A percentile compares a stretch with the other conserved stretches of the same genome.
These are phyloP conservation scores for Phytophthora capsici DNA, from an alignment of 352 stramenopile species.

Conservation along the genomic window DNA sequence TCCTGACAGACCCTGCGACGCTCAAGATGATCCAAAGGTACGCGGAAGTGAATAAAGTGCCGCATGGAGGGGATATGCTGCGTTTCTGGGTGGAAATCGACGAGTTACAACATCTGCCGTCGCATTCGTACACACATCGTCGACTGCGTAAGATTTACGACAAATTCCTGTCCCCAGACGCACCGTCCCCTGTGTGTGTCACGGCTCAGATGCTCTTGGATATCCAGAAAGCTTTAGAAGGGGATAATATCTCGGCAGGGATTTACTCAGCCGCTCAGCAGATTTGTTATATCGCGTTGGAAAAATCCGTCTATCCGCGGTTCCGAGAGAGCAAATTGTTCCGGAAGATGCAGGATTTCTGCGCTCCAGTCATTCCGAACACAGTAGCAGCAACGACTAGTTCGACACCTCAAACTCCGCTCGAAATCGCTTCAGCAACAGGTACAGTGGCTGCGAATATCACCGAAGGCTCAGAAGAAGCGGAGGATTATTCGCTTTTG, in stretches of 20 bases:
- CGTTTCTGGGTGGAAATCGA: constrained; percentile 87
- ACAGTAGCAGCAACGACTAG: constrained; percentile 1
- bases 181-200: constrained; percentile 76
- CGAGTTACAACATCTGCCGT: constrained; percentile 72
- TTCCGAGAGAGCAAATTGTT: constrained; percentile 83
- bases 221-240: constrained; percentile 67
- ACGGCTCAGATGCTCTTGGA: constrained; percentile 69
- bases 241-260: constrained; percentile 70
- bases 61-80: constrained; percentile 65
- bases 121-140: constrained; percentile 81
- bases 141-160: constrained; percentile 87
- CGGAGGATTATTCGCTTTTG: constrained; percentile 67
- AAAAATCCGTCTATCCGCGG: constrained; percentile 77
- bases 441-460: constrained; percentile 27
- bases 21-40: constrained; percentile 80
- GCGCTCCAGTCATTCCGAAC: constrained; percentile 41
- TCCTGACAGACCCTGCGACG: constrained; percentile 71
- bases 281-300: constrained; percentile 69
- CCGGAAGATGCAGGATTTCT: constrained; percentile 80
- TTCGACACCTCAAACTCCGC: neutral
- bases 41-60: constrained; percentile 61
- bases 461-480: constrained; percentile 24
- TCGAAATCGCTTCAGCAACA: constrained; percentile 17
- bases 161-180: constrained; percentile 82
- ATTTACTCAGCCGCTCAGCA: constrained; percentile 75